These are phyloP conservation scores for Paraconiothyrium brasiliense DNA, from an alignment of 2,329 filamentous ascomycete species.

Conservation along the genomic window DNA sequence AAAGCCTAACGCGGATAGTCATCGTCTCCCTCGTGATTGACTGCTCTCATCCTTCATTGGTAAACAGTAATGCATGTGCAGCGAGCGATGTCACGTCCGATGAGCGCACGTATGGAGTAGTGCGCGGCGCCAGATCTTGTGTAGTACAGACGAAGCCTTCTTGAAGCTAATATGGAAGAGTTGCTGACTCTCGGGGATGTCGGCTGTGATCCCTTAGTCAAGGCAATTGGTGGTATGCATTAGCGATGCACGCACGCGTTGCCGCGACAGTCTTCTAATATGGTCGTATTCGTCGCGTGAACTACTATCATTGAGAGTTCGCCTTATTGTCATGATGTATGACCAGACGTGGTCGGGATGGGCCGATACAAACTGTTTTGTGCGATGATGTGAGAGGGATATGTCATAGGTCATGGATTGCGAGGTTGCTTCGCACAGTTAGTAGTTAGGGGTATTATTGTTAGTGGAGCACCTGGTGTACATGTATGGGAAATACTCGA, in stretches of 20 bases:
- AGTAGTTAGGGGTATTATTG: neutral
- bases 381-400: neutral
- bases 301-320: neutral
- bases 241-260: neutral
- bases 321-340: neutral
- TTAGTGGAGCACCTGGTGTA: neutral
- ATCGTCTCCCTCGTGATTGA: neutral
- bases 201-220: neutral
- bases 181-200: neutral
- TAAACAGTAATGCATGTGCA: neutral
- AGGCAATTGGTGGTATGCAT: slow-evolving; percentile 2
- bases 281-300: neutral
- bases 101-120: slow-evolving; percentile 1
- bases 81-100: slow-evolving; percentile 1
- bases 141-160: neutral
- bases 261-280: neutral
- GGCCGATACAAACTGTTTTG: neutral
- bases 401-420: neutral
- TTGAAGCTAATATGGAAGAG: neutral
- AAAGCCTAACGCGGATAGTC: neutral
- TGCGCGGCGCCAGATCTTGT: neutral
- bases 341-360: neutral
- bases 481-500: neutral
- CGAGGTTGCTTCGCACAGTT: neutral
- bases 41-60: neutral